A percentile compares a stretch with the other conserved stretches of the same genome.
phyloP scores from a whole-genome alignment of 306 rosid genomes.

The Rosa rugosa region DNA sequence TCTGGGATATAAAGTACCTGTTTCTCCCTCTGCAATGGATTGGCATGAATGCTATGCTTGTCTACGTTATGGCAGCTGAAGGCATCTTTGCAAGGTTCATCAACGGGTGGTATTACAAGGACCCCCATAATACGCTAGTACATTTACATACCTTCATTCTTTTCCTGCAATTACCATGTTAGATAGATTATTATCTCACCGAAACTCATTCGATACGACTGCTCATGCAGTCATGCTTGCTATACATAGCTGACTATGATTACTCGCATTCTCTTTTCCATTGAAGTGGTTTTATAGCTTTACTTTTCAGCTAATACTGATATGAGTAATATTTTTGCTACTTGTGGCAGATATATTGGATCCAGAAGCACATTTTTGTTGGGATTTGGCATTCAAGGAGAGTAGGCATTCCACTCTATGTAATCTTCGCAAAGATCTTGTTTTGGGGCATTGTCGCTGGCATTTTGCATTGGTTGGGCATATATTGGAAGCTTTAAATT shows the following conservation, averaged over 20 bases:
- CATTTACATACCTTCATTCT: slow-evolving; percentile 19
- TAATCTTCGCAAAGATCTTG: slow-evolving; percentile 75
- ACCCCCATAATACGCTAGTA: slow-evolving; percentile 81
- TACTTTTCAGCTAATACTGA: not conserved
- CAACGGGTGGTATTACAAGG: slow-evolving; percentile 87
- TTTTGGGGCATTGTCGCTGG: slow-evolving; percentile 79
- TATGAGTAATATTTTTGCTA: not conserved
- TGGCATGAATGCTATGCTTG: slow-evolving; percentile 95
- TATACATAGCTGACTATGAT: not conserved
- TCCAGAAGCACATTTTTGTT: slow-evolving; percentile 75
- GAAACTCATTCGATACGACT: not conserved
- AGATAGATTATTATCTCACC: not conserved
- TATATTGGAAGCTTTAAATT: slow-evolving; percentile 79
- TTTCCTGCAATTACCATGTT: not conserved
- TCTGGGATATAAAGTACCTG: slow-evolving; percentile 44
- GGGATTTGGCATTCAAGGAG: slow-evolving; percentile 78
- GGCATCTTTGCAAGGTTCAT: slow-evolving; percentile 88
- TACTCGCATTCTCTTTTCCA: not conserved
- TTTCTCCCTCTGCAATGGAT: slow-evolving; percentile 85
- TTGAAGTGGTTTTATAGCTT: not conserved
- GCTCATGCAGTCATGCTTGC: not conserved
- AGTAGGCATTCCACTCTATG: slow-evolving; percentile 77
- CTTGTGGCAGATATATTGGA: slow-evolving; percentile 66
- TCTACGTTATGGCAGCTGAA: slow-evolving; percentile 89
- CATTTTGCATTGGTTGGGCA: slow-evolving; percentile 58